Conservation (phyloP, 495 filamentous ascomycete genomes). For the Copromyces sp. region DNA sequence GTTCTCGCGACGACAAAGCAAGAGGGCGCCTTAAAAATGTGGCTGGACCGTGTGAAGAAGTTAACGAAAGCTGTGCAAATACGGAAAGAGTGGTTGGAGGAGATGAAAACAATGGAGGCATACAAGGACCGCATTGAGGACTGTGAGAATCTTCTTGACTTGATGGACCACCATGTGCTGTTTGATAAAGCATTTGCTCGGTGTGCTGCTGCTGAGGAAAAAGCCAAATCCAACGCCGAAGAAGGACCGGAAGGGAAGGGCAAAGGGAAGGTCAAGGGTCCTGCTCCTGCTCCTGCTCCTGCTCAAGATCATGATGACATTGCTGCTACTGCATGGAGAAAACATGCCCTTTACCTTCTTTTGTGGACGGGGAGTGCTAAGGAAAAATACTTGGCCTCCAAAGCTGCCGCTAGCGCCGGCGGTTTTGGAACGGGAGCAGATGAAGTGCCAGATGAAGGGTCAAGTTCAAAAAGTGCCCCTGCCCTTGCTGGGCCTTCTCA, state of each 20-base stretch:
- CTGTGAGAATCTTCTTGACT: not conserved
- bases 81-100: not conserved
- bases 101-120: not conserved
- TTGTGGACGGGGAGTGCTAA: not conserved
- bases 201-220: not conserved
- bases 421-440: not conserved
- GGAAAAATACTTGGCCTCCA: not conserved
- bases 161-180: not conserved
- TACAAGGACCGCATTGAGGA: not conserved
- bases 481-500: too few species aligned
- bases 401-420: not conserved
- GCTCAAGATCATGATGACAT: not conserved
- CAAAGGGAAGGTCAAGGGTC: not conserved
- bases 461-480: too few species aligned
- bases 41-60: too few species aligned
- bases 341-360: not conserved
- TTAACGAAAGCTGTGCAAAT: not conserved
- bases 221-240: not conserved
- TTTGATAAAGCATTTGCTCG: not conserved
- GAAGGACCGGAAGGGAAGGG: not conserved
- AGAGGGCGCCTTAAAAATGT: not conserved
- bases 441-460: not conserved
- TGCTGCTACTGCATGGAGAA: not conserved
- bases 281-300: not conserved
- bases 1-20: not conserved